Evolutionary conservation across 352 stramenopile genomes (phyloP), one percentile per base, ranked within the genome.

Genomic region (Globisporangium cederbergense): DNA sequence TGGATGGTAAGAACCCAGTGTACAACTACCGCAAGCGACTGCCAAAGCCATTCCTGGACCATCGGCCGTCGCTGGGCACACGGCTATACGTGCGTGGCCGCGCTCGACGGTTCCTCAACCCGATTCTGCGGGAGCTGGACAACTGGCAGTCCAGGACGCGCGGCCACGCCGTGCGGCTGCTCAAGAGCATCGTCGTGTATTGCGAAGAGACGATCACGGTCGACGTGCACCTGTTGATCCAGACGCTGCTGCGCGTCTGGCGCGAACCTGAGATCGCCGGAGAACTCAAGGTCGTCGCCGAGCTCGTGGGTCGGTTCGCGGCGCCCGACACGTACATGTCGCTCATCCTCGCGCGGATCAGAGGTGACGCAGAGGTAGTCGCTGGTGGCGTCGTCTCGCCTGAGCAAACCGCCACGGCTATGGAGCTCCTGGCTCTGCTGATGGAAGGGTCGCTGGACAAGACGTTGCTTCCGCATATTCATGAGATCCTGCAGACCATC

Each of bases 141-240:
- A 97, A 97, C 71, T 99, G 95, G 95, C 88, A 93, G 62, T 78
- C 75, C 49, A 68, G 75, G 8, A 98, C 92, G 2, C 80, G 90
- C 10, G 67, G 75, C 3, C 82, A 95, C 60, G 94, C 91, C 10
- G 89, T 91, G 36, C 78, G 89, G 13, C 76, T 98, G 28, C 81
- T 99, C 45, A 86, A 89, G 58, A 92, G 86, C 67, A 72, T 98
- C 47, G 61, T 98, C 36, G 83, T 98, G 40, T 98, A 97, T 63
- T 93, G 89, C 65, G 96, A 99, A 73, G 94, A 99, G 56, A 89
- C 89, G 49, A 84, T 98, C 55, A 98, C 90, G 3, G 86, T 96
- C n/a, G 89, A 98, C 63, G 78, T 84, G 3, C 83, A 97, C 58
- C 30, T 78, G 42, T 51, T 98, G 20, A 49, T 97, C 8, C 70